phyloP scores from a whole-genome alignment of 129 eudicot species.

The Pulicaria dysenterica region DNA sequence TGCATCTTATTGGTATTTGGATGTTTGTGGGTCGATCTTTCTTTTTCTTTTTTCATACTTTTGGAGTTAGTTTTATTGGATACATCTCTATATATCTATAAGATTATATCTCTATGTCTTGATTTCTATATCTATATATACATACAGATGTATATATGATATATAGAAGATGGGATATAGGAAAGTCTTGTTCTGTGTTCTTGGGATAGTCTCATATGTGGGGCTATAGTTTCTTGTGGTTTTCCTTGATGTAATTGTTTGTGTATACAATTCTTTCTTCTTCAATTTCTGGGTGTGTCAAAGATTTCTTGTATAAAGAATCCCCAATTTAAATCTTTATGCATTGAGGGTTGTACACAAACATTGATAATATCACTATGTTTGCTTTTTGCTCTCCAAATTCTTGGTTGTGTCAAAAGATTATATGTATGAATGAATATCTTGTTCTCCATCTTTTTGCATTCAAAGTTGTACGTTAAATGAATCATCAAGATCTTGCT shows the following conservation, averaged over 20 bases:
- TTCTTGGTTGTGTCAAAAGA: neutral
- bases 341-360: conserved; percentile 35
- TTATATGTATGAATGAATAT: too few relatives aligned
- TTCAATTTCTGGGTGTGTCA: conserved; percentile 35
- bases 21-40: conserved; percentile 30
- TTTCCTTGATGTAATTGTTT: conserved; percentile 40
- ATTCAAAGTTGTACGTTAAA: conserved; percentile 23
- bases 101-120: conserved; percentile 22
- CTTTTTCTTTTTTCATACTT: conserved; percentile 29
- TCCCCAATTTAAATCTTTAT: conserved; percentile 22
- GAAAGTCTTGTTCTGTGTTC: conserved; percentile 39
- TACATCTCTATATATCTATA: conserved; percentile 30
- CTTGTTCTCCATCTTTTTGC: neutral
- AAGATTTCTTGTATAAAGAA: conserved; percentile 33
- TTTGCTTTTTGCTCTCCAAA: neutral
- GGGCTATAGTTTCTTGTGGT: conserved; percentile 27
- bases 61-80: conserved; percentile 31
- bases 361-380: conserved; percentile 27
- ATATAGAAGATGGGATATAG: conserved; percentile 27
- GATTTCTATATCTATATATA: conserved; percentile 21
- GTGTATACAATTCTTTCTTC: conserved; percentile 47
- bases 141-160: conserved; percentile 4
- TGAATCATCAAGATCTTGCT: conserved; percentile 35
- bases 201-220: conserved; percentile 28
- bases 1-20: conserved; percentile 29